Evolutionary conservation across 371 early-diverging fungal species (phyloP), one percentile per base, ranked within the genome.

Genomic region (Actinomortierella wolfii): DNA sequence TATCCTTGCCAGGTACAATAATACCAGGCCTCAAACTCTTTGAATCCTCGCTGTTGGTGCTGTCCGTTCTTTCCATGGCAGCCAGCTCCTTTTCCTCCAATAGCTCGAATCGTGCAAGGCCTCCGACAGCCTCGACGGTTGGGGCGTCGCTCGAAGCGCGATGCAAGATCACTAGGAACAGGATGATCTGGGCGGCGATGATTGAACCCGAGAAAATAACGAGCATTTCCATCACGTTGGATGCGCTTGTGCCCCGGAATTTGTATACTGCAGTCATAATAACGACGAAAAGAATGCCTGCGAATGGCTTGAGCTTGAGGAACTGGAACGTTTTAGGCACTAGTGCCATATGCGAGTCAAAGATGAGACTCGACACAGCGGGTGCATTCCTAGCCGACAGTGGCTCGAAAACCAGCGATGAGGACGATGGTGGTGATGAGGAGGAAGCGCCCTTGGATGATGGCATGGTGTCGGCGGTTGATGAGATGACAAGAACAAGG

Each of bases 281-380:
- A 18, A 64, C 56, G 0, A 64, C 63, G 63, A 62, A 68, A 49
- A 68, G 51, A 1, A 68, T 4, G 15, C 62, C 25, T 15, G 63
- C 56, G 26, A 63, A 41, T n/a, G 68, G 68, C 5, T 64, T 58
- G 34, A 68, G 56, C 48, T 63, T 62, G 43, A 68, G 51, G 23
- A 63, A 52, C 6, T 63, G 42, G 53, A 62, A 68, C 6, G 26
- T 14, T 0, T 53, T 43, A 2, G 68, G 59, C 1, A 68, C 68
- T 7, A 56, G 43, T 14, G 56, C 56, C 63, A 68, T 62, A 21
- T 62, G 63, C 45, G 24, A 18, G 47, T 62, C 63, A 29, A 68
- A 59, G 23, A 68, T 17, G 1, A 68, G 42, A 20, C 59, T 47
- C 23, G 40, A 29, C 9, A 52, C 68, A 2, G 47, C 43, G 21